Base-by-base conservation (phyloP, 495 filamentous ascomycete genomes). In the Aspergillus nanangensis region DNA sequence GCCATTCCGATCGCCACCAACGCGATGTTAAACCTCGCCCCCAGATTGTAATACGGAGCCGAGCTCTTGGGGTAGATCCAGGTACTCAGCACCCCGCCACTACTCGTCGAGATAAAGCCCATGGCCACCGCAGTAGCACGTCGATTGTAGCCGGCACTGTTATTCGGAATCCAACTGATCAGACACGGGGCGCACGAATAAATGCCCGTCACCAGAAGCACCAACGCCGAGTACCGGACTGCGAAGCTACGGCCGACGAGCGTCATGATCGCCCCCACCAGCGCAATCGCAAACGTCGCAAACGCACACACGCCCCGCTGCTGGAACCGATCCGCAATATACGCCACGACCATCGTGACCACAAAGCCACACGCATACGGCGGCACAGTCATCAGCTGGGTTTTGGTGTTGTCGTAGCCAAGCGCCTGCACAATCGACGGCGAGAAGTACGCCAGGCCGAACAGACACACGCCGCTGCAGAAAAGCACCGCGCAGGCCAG, bases 1-100 rank as follows among this genome's bases (percentile, higher is more conserved):
- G 34, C 47, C 24, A 50, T 21, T 36, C 34, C 18, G 24, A 44
- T 44, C 17, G 34, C 47, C 17, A 33, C 34, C 2, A 45, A 13
- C 1, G 48, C 18, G 3, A 45, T 19, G 40, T 47, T 46, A 23
- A 52, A 32, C 35, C 41, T 20, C 18, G 47, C 41, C 0, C 47
- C 41, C 0, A 50, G 23, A 19, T 34, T 39, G 22, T 44, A 45
- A 25, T 44, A 44, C 24, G 47, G 47, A 22, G 41, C 41, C 24
- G 47, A 50, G 9, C 39, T 39, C 24, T 43, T 38, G 14, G 49
- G 49, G 29, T 52, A 47, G 36, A 52, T 38, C 49, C 49, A 52
- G 3, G 49, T 52, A 21, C 43, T 52, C 36, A 52, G 11, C 14
- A 52, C 33, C 1, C 49, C 49, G 5, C 43, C 49, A 1, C 23